Evolutionary conservation across 768 basidiomycete species (phyloP).

Genomic region (Neoboletus subvelutipes): DNA sequence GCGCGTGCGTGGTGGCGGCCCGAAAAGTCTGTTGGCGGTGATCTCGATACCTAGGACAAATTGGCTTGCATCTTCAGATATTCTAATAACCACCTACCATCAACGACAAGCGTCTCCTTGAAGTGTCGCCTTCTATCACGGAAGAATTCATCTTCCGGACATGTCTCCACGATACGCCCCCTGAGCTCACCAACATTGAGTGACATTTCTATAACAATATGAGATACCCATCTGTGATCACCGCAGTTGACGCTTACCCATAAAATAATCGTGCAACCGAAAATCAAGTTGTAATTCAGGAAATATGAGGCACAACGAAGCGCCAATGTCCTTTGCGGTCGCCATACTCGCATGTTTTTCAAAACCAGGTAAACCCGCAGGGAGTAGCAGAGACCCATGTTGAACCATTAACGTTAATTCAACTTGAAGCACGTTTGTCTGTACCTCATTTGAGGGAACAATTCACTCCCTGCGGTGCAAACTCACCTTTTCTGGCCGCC

Average conservation of each 20-base stretch:
- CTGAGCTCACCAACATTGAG: conserved; percentile 66
- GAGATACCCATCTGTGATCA: conserved; percentile 1
- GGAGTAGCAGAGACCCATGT: conserved; percentile 57
- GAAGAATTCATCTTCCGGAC: conserved; percentile 42
- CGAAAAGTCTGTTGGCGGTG: conserved; percentile 83
- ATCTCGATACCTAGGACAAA: conserved; percentile 63
- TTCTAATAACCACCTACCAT: conserved; percentile 36
- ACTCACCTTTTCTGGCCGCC: conserved; percentile 73
- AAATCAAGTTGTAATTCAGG: conserved; percentile 76
- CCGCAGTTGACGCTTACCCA: conserved; percentile 55
- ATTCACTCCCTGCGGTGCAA: not conserved
- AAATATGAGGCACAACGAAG: conserved; percentile 53
- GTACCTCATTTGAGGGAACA: conserved; percentile 11
- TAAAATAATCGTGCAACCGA: conserved; percentile 80
- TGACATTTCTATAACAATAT: conserved; percentile 60
- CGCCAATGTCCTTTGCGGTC: conserved; percentile 44
- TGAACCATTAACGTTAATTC: conserved; percentile 55
- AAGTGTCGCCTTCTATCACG: conserved; percentile 15
- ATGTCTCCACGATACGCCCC: conserved; percentile 49
- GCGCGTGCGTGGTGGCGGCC: conserved; percentile 77
- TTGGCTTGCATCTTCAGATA: not conserved
- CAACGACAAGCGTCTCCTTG: conserved; percentile 46
- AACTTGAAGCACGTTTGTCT: conserved; percentile 86
- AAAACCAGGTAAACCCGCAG: conserved; percentile 66
- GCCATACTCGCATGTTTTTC: conserved; percentile 33